Conservation (phyloP, 345 rosid genomes). For the Viola odorata region DNA sequence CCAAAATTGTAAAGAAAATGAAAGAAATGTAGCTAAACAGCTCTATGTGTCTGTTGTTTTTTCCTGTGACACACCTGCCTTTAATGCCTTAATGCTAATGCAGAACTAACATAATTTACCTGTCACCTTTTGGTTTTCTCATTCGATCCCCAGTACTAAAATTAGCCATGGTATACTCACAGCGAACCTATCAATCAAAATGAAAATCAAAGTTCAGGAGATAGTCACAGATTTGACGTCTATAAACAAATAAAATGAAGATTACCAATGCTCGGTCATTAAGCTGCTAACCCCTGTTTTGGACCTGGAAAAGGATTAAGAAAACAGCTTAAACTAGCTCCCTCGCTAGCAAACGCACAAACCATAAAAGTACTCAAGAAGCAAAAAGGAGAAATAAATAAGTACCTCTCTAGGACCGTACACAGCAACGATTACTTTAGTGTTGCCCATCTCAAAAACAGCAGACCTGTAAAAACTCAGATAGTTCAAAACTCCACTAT, state of each 20-base stretch:
- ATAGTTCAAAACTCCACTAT: background rate
- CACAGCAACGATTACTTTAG: conserved; percentile 93
- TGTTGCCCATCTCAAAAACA: conserved; percentile 92
- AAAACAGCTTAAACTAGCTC: background rate
- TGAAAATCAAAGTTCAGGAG: too few relatives aligned
- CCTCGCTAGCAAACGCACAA: background rate
- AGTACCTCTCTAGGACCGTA: conserved; percentile 94
- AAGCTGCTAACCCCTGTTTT: conserved; percentile 69
- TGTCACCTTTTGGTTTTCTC: conserved; percentile 84
- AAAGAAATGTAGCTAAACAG: too few relatives aligned
- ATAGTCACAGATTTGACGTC: too few relatives aligned
- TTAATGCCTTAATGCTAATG: too few relatives aligned
- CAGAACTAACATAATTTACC: conserved; percentile 29
- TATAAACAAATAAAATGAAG: background rate
- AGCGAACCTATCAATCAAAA: conserved; percentile 47
- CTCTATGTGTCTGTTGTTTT: too few relatives aligned
- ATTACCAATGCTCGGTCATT: conserved; percentile 69
- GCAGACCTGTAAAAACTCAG: conserved; percentile 48
- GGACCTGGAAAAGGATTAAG: conserved; percentile 39
- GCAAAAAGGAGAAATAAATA: background rate
- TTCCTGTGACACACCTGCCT: too few relatives aligned
- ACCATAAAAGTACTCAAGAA: background rate
- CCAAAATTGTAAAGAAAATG: too few relatives aligned
- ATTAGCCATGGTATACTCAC: conserved; percentile 96
- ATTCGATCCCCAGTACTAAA: conserved; percentile 87